phyloP scores from a whole-genome alignment of 2,329 filamentous ascomycete genomes.

The Penicillium sp. region DNA sequence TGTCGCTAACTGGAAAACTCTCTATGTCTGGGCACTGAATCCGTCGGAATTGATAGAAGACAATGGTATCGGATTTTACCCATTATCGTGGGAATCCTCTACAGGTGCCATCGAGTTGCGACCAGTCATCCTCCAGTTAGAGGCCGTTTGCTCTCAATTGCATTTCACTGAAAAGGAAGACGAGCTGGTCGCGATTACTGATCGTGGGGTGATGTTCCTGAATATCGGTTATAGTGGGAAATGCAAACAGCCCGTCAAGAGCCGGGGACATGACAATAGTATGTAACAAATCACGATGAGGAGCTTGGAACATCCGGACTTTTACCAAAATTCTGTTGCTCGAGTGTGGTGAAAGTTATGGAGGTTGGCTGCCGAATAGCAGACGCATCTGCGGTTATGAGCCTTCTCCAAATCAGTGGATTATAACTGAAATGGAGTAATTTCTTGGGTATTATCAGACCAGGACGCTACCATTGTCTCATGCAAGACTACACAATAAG shows the following conservation, averaged over 20 bases:
- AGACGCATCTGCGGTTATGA: background rate
- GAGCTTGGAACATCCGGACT: background rate
- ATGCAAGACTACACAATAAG: background rate
- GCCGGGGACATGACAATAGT: background rate
- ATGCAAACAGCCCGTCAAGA: constrained; percentile 12
- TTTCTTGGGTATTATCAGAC: background rate
- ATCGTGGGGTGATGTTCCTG: constrained; percentile 43
- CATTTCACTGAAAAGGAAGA: constrained; percentile 38
- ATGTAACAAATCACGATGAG: background rate
- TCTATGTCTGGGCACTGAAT: constrained; percentile 44
- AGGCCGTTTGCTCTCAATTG: constrained; percentile 42
- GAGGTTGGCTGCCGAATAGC: background rate
- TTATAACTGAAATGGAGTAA: background rate
- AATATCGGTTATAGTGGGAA: constrained; percentile 34
- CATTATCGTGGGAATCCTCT: constrained; percentile 25
- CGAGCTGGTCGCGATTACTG: constrained; percentile 44
- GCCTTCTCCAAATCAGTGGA: background rate
- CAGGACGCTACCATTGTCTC: background rate
- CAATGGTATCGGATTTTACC: constrained; percentile 35
- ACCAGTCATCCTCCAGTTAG: constrained; percentile 35
- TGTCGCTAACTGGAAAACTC: constrained; percentile 43
- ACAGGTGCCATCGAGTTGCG: constrained; percentile 31
- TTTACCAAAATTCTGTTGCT: no score
- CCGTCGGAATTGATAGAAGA: constrained; percentile 39
- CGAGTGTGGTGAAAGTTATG: background rate